Base-by-base conservation (phyloP, 495 filamentous ascomycete genomes). In the Penicillium coprophilum region DNA sequence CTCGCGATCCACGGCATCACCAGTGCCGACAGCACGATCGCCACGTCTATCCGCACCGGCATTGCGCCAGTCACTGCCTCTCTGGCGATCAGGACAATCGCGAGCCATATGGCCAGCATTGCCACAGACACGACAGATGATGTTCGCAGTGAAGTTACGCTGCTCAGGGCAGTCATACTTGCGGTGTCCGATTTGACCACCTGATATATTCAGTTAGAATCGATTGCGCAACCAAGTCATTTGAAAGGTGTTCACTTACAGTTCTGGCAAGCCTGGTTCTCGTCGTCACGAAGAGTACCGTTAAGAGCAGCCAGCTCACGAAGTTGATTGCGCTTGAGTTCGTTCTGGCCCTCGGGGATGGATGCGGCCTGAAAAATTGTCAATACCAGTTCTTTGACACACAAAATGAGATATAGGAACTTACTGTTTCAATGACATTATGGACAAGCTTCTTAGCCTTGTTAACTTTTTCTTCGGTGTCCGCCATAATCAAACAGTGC, bases 231-330 rank as follows among this genome's bases (percentile, higher is more conserved):
- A 43, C 46, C 10, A 53, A 57, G n/a, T 10, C 15, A 15, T 15
- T 15, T 28, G 24, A 40, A 40, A 38, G 30, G 38, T 39, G 73
- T 12, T 8, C 36, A 63, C 83, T 71, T 77, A 85, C 95, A 99
- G 80, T 99, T 99, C 77, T 97, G 95, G 78, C 95, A 99, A 56
- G 94, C 93, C 71, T 97, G 94, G 75, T 97, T 97, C 72, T 98
- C 94, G 64, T 98, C 94, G 65, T 98, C 94, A 73, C 94, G 92
- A 23, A 98, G 85, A 34, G 94, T 98, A 80, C 94, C 94, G 81
- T 98, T 98, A 60, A 98, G 84, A 15, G 94, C 92, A 40, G 94
- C 94, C 52, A 98, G 86, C 71, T 97, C 92, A 69, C 94, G 91
- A 56, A 98, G 89, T 73, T 98, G 94, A 74, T 97, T 96, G 39